These are phyloP conservation scores for Umbelopsis isabellina DNA, from an alignment of 192 early-diverging fungal genomes.

Conservation along the genomic window DNA sequence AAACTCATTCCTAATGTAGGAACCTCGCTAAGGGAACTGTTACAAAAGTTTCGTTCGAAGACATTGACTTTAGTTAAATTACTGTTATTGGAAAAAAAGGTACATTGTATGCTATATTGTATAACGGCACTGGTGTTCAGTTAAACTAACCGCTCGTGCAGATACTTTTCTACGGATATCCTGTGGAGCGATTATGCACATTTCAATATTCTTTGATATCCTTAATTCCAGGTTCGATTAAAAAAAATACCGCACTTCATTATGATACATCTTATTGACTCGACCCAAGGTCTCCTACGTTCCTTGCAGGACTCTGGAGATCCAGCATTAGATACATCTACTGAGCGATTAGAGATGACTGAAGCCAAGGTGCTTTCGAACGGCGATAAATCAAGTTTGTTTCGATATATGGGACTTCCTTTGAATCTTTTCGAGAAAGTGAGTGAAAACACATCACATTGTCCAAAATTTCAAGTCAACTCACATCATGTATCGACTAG, in stretches of 20 bases:
- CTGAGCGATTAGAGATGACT: slow-evolving; percentile 9
- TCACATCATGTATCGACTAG: slow-evolving; percentile 28
- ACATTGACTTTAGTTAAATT: slow-evolving; percentile 77
- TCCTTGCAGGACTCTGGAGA: slow-evolving; percentile 53
- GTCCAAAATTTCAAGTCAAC: not conserved
- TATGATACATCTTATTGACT: not conserved
- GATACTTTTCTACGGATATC: slow-evolving; percentile 84
- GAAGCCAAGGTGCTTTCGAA: slow-evolving; percentile 39
- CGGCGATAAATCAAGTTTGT: slow-evolving; percentile 47
- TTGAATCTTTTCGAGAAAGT: slow-evolving; percentile 62
- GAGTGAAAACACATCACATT: slow-evolving; percentile 30
- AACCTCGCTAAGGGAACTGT: slow-evolving; percentile 69
- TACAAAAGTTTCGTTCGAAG: slow-evolving; percentile 76
- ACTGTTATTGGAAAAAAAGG: slow-evolving; percentile 73
- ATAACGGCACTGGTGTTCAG: not conserved
- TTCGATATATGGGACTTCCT: slow-evolving; percentile 62
- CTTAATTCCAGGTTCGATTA: slow-evolving; percentile 60
- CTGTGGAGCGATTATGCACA: slow-evolving; percentile 75
- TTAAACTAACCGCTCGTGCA: slow-evolving; percentile 17
- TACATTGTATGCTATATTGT: slow-evolving; percentile 23
- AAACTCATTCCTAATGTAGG: slow-evolving; percentile 39
- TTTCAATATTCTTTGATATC: slow-evolving; percentile 82
- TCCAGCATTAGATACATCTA: slow-evolving; percentile 45
- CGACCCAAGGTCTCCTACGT: slow-evolving; percentile 38
- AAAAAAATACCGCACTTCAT: not conserved